phyloP scores from a whole-genome alignment of 768 basidiomycete species.

The Naganishia friedmannii region DNA sequence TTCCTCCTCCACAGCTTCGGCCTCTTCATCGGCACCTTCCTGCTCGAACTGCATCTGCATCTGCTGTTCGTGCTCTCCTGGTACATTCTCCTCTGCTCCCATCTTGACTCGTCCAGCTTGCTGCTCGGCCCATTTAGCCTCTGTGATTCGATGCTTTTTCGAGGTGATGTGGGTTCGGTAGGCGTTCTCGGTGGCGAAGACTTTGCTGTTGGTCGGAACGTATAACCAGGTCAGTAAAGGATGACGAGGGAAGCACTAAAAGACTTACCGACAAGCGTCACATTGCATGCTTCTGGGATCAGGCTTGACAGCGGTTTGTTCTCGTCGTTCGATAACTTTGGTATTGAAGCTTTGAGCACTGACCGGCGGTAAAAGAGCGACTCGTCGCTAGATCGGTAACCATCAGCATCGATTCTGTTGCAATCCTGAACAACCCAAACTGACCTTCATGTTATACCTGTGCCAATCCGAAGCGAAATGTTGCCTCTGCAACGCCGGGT shows the following conservation, averaged over 20 bases:
- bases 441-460: conserved; percentile 87
- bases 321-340: conserved; percentile 75
- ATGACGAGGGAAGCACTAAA: neutral
- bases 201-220: conserved; percentile 62
- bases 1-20: neutral
- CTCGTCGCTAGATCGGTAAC: conserved; percentile 60
- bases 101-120: conserved; percentile 35
- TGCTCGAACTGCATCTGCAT: conserved; percentile 9
- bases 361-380: conserved; percentile 84
- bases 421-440: conserved; percentile 13
- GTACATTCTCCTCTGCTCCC: conserved; percentile 19
- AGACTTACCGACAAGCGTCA: conserved; percentile 76
- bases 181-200: conserved; percentile 82
- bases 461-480: conserved; percentile 95
- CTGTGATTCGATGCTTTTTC: conserved; percentile 81
- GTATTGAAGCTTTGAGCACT: conserved; percentile 73
- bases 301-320: conserved; percentile 69
- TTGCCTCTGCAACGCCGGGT: conserved; percentile 75
- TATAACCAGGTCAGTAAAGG: neutral
- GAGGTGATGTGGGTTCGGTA: conserved; percentile 82
- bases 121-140: conserved; percentile 55
- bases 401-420: neutral
- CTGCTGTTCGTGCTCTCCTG: conserved; percentile 24
- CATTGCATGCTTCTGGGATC: conserved; percentile 64
- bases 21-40: conserved; percentile 14